phyloP scores from a whole-genome alignment of 148 eudicot genomes.

The Euryodendron excelsum region DNA sequence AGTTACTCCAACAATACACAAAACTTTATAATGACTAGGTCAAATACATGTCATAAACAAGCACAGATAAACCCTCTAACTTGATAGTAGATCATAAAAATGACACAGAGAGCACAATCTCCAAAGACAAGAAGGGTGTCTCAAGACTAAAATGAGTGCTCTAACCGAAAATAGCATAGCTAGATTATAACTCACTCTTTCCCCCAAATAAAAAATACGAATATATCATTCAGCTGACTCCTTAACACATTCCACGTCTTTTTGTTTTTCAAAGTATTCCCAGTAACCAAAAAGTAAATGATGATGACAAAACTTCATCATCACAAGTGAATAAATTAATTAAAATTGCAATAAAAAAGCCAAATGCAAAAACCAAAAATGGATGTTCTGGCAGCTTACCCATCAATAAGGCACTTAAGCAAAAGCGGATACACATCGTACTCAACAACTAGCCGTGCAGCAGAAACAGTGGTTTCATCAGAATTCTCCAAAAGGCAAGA shows the following conservation, averaged over 20 bases:
- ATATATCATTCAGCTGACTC: not conserved
- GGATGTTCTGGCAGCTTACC: constrained; percentile 41
- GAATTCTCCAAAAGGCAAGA: constrained; percentile 65
- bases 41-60: not conserved
- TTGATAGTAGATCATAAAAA: too few species aligned
- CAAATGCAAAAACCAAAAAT: not conserved
- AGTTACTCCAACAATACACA: not conserved
- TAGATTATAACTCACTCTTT: not conserved
- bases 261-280: not conserved
- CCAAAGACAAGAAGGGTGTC: not conserved
- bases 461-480: constrained; percentile 41
- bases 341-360: not conserved
- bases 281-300: not conserved
- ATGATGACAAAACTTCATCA: not conserved
- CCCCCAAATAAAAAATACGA: too few species aligned
- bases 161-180: not conserved
- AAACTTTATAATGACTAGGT: not conserved
- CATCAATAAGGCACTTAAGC: constrained; percentile 74
- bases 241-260: not conserved
- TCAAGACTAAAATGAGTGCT: not conserved
- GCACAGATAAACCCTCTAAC: not conserved
- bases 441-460: constrained; percentile 50
- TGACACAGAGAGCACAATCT: not conserved
- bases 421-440: constrained; percentile 67
- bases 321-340: not conserved